A percentile compares a stretch with the other conserved stretches of the same genome.
Evolutionary conservation across 768 basidiomycete genomes (phyloP).

Genomic region (Rhodotorula babjevae): DNA sequence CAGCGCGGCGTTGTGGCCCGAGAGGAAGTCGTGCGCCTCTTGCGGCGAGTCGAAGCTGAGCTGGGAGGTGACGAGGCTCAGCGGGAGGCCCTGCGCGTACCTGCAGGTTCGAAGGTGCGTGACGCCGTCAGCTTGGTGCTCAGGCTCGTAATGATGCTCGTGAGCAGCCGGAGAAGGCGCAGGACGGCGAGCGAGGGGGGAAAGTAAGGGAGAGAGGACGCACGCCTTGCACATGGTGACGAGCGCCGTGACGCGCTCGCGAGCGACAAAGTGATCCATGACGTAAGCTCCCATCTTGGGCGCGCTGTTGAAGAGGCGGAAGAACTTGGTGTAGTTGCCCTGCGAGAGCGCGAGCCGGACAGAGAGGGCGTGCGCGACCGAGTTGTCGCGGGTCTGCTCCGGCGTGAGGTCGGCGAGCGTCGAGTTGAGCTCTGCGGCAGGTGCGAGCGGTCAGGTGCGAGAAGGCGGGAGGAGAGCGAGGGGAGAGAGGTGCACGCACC

Average conservation of each 20-base stretch:
- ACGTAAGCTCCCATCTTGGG: conserved; percentile 98
- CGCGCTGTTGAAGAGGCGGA: conserved; percentile 69
- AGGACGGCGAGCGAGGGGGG: background rate
- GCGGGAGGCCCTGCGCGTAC: conserved; percentile 65
- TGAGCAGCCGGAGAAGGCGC: too few species aligned
- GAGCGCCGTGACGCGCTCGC: conserved; percentile 80
- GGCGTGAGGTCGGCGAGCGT: conserved; percentile 96
- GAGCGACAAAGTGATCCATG: conserved; percentile 95
- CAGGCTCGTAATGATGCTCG: too few species aligned
- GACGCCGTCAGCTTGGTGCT: background rate
- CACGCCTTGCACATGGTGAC: conserved; percentile 90
- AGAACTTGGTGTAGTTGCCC: conserved; percentile 90
- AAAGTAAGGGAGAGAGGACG: conserved; percentile 46
- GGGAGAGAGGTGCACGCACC: conserved; percentile 56
- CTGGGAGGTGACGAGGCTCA: conserved; percentile 70
- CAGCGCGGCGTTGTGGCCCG: conserved; percentile 61
- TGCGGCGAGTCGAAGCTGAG: conserved; percentile 72
- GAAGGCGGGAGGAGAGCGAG: background rate
- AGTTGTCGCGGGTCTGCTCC: conserved; percentile 72
- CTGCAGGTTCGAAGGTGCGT: conserved; percentile 53
- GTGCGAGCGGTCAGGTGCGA: background rate
- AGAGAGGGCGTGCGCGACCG: conserved; percentile 79
- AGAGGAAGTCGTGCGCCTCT: conserved; percentile 65
- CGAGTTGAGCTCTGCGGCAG: conserved; percentile 74
- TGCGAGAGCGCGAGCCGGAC: conserved; percentile 85